Base-by-base conservation (phyloP, 2,329 filamentous ascomycete genomes). In the Fusarium falciforme region DNA sequence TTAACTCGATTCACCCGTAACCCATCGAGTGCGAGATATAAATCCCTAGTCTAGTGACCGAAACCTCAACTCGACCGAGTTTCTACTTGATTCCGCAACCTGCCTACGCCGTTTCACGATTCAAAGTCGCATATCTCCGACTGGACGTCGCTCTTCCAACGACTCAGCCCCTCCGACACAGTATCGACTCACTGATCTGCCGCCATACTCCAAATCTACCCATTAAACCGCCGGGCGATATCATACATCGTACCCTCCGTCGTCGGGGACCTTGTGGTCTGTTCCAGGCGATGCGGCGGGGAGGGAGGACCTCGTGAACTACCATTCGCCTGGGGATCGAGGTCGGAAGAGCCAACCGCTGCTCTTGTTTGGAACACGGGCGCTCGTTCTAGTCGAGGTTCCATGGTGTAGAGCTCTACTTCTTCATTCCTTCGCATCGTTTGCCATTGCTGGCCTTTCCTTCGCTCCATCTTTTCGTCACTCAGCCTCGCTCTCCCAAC, bases 221-320 rank as follows among this genome's bases (percentile, higher is more conserved):
- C 27, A 42, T 68, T 29, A 61, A 27, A 52, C 61, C 42, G 61
- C 27, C 58, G 25, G 60, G 70, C 70, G 67, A 71, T 78, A 70
- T 55, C 36, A 14, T 16, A 60, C 25, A 71, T 77, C 77, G 71
- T 61, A 69, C 40, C 60, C 68, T 75, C 61, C 27, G 65, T 75
- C 70, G 68, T 61, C 58, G 40, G 68, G 62, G 74, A 71, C 73
- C 70, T 65, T 61, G 72, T 65, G 75, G 72, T 75, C 77, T 75
- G 71, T 79, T 79, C 79, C 76, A 82, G 84, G 84, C 83, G 83
- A 86, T 86, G 85, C 79, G 83, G 85, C 70, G 79, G 84, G 82
- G 81, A 82, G 81, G 82, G 83, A 80, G 79, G 81, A 82, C 78
- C 77, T 80, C 76, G 80, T 82, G 80, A 83, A 81, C 78, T 81